Conservation (phyloP, 73 alveolate genomes). For the Tetrahymena thermophila region DNA sequence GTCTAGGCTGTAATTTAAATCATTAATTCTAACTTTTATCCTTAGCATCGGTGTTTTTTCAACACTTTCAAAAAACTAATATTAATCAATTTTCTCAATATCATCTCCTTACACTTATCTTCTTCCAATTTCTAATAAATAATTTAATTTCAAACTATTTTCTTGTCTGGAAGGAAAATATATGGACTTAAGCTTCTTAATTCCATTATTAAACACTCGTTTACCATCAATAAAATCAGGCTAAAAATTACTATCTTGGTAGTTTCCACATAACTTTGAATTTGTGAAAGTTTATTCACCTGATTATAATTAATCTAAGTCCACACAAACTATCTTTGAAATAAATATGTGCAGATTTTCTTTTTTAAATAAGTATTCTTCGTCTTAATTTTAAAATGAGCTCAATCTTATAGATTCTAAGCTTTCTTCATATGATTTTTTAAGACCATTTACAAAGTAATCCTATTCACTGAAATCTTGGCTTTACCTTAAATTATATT, state of each 20-base stretch:
- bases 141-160: background rate
- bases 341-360: background rate
- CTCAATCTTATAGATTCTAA: background rate
- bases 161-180: background rate
- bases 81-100: background rate
- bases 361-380: background rate
- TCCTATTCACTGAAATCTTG: background rate
- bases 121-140: background rate
- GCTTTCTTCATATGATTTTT: background rate
- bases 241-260: background rate
- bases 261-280: background rate
- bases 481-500: background rate
- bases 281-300: background rate
- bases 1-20: background rate
- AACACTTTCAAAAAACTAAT: background rate
- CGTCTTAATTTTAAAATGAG: background rate
- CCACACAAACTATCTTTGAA: background rate
- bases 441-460: background rate
- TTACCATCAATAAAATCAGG: background rate
- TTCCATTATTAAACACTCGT: background rate
- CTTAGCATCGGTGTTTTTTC: background rate
- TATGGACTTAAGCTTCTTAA: background rate
- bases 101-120: background rate
- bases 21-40: background rate
- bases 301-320: background rate